These are phyloP conservation scores for Trametes cingulata DNA, from an alignment of 768 basidiomycete species.

Conservation along the genomic window DNA sequence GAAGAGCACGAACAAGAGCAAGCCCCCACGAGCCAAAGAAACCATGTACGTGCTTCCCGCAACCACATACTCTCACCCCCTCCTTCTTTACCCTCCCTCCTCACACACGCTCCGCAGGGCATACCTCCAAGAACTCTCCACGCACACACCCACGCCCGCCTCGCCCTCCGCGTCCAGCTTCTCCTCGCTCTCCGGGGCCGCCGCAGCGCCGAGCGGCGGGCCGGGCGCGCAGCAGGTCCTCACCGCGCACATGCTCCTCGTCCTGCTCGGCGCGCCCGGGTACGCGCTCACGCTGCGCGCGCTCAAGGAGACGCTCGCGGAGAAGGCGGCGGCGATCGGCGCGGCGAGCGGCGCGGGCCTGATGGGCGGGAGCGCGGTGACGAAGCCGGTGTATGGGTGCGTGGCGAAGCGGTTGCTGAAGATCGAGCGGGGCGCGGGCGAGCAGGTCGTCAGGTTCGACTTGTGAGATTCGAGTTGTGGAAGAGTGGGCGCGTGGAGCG, in stretches of 20 bases:
- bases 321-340: slow-evolving; percentile 41
- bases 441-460: slow-evolving; percentile 77
- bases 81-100: background rate
- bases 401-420: slow-evolving; percentile 80
- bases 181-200: slow-evolving; percentile 44
- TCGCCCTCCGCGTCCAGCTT: slow-evolving; percentile 60
- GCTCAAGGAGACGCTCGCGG: slow-evolving; percentile 57
- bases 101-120: slow-evolving; percentile 38
- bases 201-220: slow-evolving; percentile 26
- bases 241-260: slow-evolving; percentile 64
- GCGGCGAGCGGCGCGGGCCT: slow-evolving; percentile 17
- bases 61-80: background rate
- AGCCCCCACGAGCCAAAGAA: slow-evolving; percentile 55
- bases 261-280: slow-evolving; percentile 54
- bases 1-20: slow-evolving; percentile 33
- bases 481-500: background rate
- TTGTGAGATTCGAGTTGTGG: slow-evolving; percentile 30
- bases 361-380: slow-evolving; percentile 47
- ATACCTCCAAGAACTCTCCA: slow-evolving; percentile 57
- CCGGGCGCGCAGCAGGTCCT: slow-evolving; percentile 70
- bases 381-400: slow-evolving; percentile 69
- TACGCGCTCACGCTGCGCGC: slow-evolving; percentile 61
- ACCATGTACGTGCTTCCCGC: slow-evolving; percentile 50
- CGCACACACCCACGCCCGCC: slow-evolving; percentile 48
- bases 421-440: slow-evolving; percentile 73